A percentile compares a stretch with the other conserved stretches of the same genome.
phyloP scores from a whole-genome alignment of 73 alveolate genomes.

The Blepharisma stoltei region DNA sequence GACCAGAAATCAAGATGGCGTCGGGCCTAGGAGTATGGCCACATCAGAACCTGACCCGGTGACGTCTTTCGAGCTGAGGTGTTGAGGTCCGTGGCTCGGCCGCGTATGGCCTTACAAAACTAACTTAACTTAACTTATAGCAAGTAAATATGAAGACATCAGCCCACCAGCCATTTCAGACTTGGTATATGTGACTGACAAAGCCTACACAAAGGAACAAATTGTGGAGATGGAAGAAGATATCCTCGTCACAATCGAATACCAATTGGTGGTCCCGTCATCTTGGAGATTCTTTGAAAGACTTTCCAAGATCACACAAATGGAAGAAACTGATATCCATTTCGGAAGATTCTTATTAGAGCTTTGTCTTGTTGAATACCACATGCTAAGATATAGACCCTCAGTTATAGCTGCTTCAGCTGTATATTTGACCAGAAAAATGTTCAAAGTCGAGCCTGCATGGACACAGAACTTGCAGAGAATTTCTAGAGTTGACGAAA shows the following conservation, averaged over 20 bases:
- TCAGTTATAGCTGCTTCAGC: slow-evolving; percentile 31
- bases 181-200: slow-evolving; percentile 29
- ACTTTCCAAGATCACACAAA: not conserved
- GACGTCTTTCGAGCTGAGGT: too few species aligned
- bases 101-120: too few species aligned
- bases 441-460: not conserved
- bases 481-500: not conserved
- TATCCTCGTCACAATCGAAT: slow-evolving; percentile 26
- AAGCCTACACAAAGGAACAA: slow-evolving; percentile 29
- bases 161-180: slow-evolving; percentile 34
- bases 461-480: slow-evolving; percentile 9
- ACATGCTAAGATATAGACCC: slow-evolving; percentile 23
- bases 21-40: too few species aligned
- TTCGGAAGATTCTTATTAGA: slow-evolving; percentile 40
- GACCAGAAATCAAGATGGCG: too few species aligned
- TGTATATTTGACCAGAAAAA: slow-evolving; percentile 2
- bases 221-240: slow-evolving; percentile 33
- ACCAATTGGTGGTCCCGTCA: slow-evolving; percentile 30
- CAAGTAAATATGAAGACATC: slow-evolving; percentile 45
- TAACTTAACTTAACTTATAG: too few species aligned
- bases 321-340: slow-evolving; percentile 22
- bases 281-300: slow-evolving; percentile 31
- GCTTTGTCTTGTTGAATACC: slow-evolving; percentile 32
- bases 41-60: too few species aligned
- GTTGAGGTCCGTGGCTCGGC: too few species aligned